Evolutionary conservation across 2,329 filamentous ascomycete species (phyloP), one percentile per base, ranked within the genome.

Genomic region (Teratosphaeria gauchensis): DNA sequence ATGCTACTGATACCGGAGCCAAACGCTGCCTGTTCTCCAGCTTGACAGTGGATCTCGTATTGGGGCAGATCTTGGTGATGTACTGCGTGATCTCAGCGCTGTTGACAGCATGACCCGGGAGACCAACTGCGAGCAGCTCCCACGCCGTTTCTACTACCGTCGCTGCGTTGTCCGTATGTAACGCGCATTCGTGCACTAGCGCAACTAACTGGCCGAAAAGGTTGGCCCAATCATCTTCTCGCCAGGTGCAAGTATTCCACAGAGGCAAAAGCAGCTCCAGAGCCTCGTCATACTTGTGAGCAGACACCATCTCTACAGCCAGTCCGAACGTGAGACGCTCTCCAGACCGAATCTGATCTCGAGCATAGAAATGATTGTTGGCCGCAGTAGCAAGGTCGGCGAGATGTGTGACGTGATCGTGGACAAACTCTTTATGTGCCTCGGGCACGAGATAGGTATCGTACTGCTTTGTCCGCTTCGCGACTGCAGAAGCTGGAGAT

Each of bases 371-470:
- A 55, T 83, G 77, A 11, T 65, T 61, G 12, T 61, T 71, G 62
- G 62, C 80, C 69, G 19, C 81, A 74, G 56, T 72, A 60, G 77
- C 75, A 51, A 84, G 69, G 33, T 77, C 77, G 56, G 69, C 66
- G 28, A 80, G 62, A 52, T 85, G 80, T 55, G 81, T 73, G 51
- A 71, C 66, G 52, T 77, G 77, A 69, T 38, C 68, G 65, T 6
- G 75, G 77, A 57, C 75, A 64, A 19, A 77, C 68, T 86, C 84
- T 53, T 80, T 65, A 58, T 84, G 79, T 8, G 84, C 80, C 58
- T 84, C 80, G 1, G 80, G 81, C 5, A 80, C 82, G 31, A 86
- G 75, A 66, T 85, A 86, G 4, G 78, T 81, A 62, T 86, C 84
- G 64, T 86, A 86, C 14, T 74, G 73, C 51, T 74, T 72, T 53